phyloP scores from a whole-genome alignment of 305 asterid genomes.

The Rubia peregrina region DNA sequence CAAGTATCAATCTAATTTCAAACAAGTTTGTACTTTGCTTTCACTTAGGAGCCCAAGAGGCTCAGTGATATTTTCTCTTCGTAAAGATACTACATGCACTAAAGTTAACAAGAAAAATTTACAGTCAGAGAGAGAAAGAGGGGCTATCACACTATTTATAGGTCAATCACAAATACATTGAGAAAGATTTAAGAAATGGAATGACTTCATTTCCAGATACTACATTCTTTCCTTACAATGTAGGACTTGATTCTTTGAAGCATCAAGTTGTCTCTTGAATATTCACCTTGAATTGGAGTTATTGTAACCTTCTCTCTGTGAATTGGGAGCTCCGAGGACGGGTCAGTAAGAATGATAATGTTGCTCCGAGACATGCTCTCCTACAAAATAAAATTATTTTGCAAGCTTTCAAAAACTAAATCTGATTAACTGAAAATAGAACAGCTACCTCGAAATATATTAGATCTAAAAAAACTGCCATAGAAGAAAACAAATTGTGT shows the following conservation, averaged over 20 bases:
- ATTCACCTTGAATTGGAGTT: conserved; percentile 93
- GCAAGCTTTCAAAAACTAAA: neutral
- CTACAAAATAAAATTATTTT: neutral
- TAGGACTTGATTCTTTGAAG: conserved; percentile 99
- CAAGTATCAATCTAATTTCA: neutral
- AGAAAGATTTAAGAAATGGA: neutral
- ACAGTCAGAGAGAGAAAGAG: neutral
- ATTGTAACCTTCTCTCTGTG: conserved; percentile 51
- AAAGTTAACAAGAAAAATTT: neutral
- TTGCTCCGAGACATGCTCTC: conserved; percentile 52
- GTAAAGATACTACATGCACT: neutral
- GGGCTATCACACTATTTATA: neutral
- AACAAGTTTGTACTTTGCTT: neutral
- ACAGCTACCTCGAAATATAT: neutral
- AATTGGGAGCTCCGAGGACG: conserved; percentile 57
- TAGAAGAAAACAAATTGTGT: neutral
- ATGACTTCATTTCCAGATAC: conserved; percentile 20
- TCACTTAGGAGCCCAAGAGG: neutral
- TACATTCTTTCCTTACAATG: conserved; percentile 77
- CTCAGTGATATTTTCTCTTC: conserved; percentile 5
- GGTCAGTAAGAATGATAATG: conserved; percentile 70
- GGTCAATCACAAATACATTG: neutral
- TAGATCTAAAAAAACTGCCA: neutral
- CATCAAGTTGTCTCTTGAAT: conserved; percentile 99
- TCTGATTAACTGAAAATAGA: neutral